Base-by-base conservation (phyloP, 176 grass and related monocot genomes). In the Oryza brachyantha region DNA sequence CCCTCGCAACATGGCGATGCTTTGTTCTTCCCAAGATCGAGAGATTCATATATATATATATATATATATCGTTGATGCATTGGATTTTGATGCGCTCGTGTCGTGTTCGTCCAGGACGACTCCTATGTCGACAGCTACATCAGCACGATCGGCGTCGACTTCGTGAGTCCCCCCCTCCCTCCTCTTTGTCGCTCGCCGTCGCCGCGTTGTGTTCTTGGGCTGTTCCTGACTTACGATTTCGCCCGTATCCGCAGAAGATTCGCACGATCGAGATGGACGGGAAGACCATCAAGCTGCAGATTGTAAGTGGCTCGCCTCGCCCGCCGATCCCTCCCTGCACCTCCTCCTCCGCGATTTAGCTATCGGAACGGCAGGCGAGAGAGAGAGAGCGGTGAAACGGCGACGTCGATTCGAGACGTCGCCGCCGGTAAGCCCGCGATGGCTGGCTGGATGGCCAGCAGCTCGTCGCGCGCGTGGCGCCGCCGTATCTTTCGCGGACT, bases 121-220 rank as follows among this genome's bases (percentile, higher is more conserved):
- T 88, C 91, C 9, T 93, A 86, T 29, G 85, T 86, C 40, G 91
- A 93, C 74, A 91, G 85, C 79, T 93, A 93, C 79, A 88, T 93
- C 24, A 93, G 85, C 88, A 93, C 88, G 48, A 93, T 93, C 11
- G 88, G 88, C 16, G 91, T 93, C 68, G 91, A 93, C 84, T 93
- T 93, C 16, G 88, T 91, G 55, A 90, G 91, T 72, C 31, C 17
- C 28, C 38, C n/a, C n/a, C n/a, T n/a, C n/a, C n/a, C n/a, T n/a
- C n/a, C n/a, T n/a, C n/a, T n/a, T n/a, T n/a, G n/a, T n/a, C n/a
- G n/a, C n/a, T n/a, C n/a, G n/a, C n/a, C n/a, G n/a, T n/a, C n/a
- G n/a, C n/a, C n/a, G n/a, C n/a, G n/a, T n/a, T n/a, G n/a, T n/a
- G 41, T 38, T 63, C 52, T 24, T 5, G 21, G 19, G 25, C 35